Conservation (phyloP, 106 monocot genomes). For the Platanthera zijinensis region DNA sequence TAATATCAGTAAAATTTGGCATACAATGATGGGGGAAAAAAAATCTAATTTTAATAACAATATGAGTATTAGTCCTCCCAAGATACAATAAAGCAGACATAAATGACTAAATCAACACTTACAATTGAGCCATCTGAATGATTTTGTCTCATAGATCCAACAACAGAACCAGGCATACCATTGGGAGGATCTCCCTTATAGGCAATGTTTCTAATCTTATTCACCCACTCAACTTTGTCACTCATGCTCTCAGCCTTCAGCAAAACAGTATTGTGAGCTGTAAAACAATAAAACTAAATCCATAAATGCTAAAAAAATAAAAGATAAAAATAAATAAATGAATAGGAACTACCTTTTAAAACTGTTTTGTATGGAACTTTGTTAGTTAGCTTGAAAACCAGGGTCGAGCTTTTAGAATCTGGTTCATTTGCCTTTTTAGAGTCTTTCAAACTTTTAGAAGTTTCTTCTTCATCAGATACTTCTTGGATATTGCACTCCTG, state of each 20-base stretch:
- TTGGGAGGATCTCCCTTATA: slow-evolving; percentile 41
- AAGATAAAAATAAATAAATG: background rate
- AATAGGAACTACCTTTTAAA: slow-evolving; percentile 39
- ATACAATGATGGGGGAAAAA: too few species aligned
- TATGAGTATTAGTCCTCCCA: background rate
- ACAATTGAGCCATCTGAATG: slow-evolving; percentile 90
- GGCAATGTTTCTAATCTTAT: slow-evolving; percentile 63
- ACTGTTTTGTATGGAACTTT: slow-evolving; percentile 72
- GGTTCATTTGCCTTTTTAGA: slow-evolving; percentile 51
- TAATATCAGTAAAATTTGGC: too few species aligned
- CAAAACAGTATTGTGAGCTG: slow-evolving; percentile 87
- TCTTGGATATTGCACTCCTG: slow-evolving; percentile 74
- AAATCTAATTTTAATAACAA: background rate
- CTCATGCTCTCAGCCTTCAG: slow-evolving; percentile 87
- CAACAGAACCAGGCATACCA: slow-evolving; percentile 34
- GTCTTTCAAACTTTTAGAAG: slow-evolving; percentile 51
- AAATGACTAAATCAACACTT: slow-evolving; percentile 20
- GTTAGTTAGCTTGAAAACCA: slow-evolving; percentile 59
- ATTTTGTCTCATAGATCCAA: slow-evolving; percentile 71
- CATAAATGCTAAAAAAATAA: background rate
- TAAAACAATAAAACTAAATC: slow-evolving; percentile 8
- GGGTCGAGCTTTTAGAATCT: slow-evolving; percentile 43
- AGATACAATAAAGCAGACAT: background rate
- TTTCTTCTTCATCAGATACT: slow-evolving; percentile 54
- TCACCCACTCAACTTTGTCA: slow-evolving; percentile 85